Percentiles rank a stretch among this genome's conserved stretches.
Evolutionary conservation across 2,329 filamentous ascomycete species (phyloP).

Genomic region (Hymenoscyphus albidus): DNA sequence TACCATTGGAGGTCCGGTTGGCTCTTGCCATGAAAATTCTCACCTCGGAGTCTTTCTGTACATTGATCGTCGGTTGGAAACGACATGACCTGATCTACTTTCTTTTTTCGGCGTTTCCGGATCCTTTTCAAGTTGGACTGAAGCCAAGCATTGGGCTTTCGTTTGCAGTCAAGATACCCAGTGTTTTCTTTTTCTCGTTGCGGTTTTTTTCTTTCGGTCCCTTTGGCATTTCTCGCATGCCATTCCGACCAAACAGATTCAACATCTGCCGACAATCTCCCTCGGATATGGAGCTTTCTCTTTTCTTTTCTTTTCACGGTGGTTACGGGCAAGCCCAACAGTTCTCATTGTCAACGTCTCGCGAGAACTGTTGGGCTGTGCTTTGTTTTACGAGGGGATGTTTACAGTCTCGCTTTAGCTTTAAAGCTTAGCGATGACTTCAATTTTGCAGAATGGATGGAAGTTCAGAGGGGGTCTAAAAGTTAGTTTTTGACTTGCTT

Average conservation of each 20-base stretch:
- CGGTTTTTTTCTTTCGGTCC: neutral
- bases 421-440: neutral
- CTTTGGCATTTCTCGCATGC: neutral
- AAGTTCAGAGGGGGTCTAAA: neutral
- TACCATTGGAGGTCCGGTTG: neutral
- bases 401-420: neutral
- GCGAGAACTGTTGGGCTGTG: neutral
- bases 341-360: neutral
- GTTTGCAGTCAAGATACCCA: neutral
- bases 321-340: neutral
- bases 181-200: neutral
- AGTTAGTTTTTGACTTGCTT: neutral
- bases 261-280: neutral
- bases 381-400: neutral
- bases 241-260: neutral
- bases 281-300: neutral
- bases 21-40: neutral
- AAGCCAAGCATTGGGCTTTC: neutral
- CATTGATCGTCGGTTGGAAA: neutral
- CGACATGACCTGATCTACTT: neutral
- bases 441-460: neutral
- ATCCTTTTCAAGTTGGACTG: neutral
- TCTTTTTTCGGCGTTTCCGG: neutral
- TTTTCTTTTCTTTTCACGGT: neutral
- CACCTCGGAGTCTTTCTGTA: neutral